phyloP scores from a whole-genome alignment of 2,329 filamentous ascomycete species.

The Dryadomyces quercus-mongolicae region DNA sequence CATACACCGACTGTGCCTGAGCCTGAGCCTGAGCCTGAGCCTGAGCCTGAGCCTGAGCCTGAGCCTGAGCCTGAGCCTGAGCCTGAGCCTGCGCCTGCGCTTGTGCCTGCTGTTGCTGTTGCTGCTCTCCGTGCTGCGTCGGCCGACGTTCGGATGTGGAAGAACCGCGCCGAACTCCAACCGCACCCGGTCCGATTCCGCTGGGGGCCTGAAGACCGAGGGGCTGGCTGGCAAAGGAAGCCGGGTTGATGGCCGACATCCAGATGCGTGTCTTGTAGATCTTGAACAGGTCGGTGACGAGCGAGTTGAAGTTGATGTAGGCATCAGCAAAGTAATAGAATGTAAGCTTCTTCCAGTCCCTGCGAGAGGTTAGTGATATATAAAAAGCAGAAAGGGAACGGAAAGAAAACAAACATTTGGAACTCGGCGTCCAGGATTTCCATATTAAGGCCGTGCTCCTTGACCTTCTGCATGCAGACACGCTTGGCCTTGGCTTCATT shows the following conservation, averaged over 20 bases:
- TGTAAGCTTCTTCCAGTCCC: constrained; percentile 97
- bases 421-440: constrained; percentile 98
- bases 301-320: constrained; percentile 97
- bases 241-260: constrained; percentile 99
- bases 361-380: constrained; percentile 22
- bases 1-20: background rate
- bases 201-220: constrained; percentile 60
- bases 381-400: constrained; percentile 1
- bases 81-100: background rate
- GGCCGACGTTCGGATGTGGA: constrained; percentile 36
- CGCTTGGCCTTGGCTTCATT: constrained; percentile 96
- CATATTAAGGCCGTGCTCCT: constrained; percentile 85
- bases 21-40: constrained; percentile 4
- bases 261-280: constrained; percentile 99
- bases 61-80: constrained; percentile 6
- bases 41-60: constrained; percentile 1
- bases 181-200: constrained; percentile 52
- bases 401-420: constrained; percentile 65
- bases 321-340: constrained; percentile 98
- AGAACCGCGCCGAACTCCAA: constrained; percentile 41
- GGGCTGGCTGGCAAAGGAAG: constrained; percentile 75
- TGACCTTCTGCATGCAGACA: constrained; percentile 91
- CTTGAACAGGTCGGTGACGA: constrained; percentile 96
- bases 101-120: constrained; percentile 20
- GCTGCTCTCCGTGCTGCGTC: constrained; percentile 24